Conservation (phyloP, 768 basidiomycete genomes). For the Rhizopogon vesiculosus region DNA sequence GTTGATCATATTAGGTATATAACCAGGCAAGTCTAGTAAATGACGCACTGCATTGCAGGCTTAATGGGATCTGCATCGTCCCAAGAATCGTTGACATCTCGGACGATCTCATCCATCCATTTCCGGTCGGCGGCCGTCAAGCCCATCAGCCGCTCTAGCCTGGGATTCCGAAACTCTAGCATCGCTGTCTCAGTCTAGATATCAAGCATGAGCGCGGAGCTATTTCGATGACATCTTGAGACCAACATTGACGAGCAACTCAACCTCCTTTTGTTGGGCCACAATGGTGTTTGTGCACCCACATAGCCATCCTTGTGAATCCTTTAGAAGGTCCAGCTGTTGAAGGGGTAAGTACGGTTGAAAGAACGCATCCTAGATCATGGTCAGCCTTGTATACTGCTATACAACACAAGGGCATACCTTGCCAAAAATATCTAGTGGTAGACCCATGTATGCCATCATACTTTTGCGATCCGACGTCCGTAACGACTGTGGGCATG, state of each 20-base stretch:
- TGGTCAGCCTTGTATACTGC: neutral
- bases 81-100: constrained; percentile 82
- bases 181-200: constrained; percentile 76
- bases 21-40: neutral
- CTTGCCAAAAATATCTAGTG: constrained; percentile 89
- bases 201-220: neutral
- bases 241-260: constrained; percentile 83
- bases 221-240: neutral
- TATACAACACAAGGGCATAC: constrained; percentile 29
- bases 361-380: constrained; percentile 81
- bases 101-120: constrained; percentile 96
- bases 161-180: constrained; percentile 84
- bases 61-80: constrained; percentile 56
- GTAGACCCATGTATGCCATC: constrained; percentile 90
- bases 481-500: constrained; percentile 70
- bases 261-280: constrained; percentile 88
- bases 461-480: constrained; percentile 91
- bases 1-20: neutral
- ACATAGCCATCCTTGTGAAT: constrained; percentile 81
- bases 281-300: constrained; percentile 97
- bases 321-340: constrained; percentile 83
- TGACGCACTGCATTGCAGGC: constrained; percentile 60
- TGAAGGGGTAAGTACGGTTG: constrained; percentile 97
- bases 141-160: constrained; percentile 69
- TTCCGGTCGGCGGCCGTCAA: constrained; percentile 91